Conservation (phyloP, 2,329 filamentous ascomycete species). For the Chaetothyriales sp. region DNA sequence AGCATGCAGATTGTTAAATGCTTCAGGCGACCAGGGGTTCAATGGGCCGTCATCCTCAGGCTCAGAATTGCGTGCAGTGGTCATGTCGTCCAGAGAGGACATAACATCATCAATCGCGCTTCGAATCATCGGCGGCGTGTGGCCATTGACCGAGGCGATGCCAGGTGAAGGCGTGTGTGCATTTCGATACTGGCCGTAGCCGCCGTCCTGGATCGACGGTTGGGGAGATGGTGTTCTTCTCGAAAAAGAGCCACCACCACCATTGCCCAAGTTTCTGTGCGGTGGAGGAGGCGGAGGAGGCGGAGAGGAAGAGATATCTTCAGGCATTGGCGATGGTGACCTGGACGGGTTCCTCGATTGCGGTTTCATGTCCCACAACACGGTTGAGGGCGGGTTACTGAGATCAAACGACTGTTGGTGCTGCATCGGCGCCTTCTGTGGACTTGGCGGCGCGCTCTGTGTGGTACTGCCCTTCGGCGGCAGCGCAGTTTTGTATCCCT, state of each 20-base stretch:
- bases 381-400: slow-evolving; percentile 23
- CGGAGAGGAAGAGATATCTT: slow-evolving; percentile 52
- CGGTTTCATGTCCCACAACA: slow-evolving; percentile 25
- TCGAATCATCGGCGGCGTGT: slow-evolving; percentile 80
- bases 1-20: slow-evolving; percentile 46
- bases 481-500: slow-evolving; percentile 41
- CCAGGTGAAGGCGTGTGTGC: slow-evolving; percentile 47
- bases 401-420: slow-evolving; percentile 23
- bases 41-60: slow-evolving; percentile 41
- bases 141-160: slow-evolving; percentile 49
- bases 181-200: slow-evolving; percentile 29
- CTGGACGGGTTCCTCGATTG: slow-evolving; percentile 23
- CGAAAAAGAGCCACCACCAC: slow-evolving; percentile 4
- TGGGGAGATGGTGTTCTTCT: slow-evolving; percentile 7
- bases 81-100: slow-evolving; percentile 81
- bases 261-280: slow-evolving; percentile 45
- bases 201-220: slow-evolving; percentile 20
- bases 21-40: slow-evolving; percentile 82
- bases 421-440: slow-evolving; percentile 16
- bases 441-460: slow-evolving; percentile 2
- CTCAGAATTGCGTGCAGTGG: slow-evolving; percentile 39
- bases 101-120: slow-evolving; percentile 98
- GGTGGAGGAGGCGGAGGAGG: slow-evolving; percentile 74
- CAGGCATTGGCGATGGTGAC: slow-evolving; percentile 18
- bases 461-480: slow-evolving; percentile 23